Base-by-base conservation (phyloP, 768 basidiomycete species). In the Gymnopilus dilepis region DNA sequence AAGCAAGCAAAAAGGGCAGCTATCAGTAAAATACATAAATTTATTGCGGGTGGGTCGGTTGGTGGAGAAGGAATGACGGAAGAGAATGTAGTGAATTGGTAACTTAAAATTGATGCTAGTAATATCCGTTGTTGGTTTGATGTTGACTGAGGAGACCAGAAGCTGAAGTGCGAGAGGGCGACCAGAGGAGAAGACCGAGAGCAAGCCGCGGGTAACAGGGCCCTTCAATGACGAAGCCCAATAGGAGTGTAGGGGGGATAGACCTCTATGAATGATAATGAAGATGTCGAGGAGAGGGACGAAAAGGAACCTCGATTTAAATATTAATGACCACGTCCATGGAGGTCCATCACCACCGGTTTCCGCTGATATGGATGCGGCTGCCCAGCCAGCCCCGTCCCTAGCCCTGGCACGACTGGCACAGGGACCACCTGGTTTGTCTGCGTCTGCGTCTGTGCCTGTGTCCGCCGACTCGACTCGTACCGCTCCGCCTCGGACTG, bases 401-500 rank as follows among this genome's bases (percentile, higher is more conserved):
- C 34, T 37, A 12, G 6, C 33, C 6, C 33, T 34, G 34, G 3
- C 34, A 37, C 34, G n/a, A n/a, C n/a, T n/a, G n/a, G n/a, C n/a
- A n/a, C n/a, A n/a, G n/a, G n/a, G n/a, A n/a, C n/a, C n/a, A n/a
- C n/a, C n/a, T n/a, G n/a, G n/a, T n/a, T n/a, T n/a, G n/a, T n/a
- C n/a, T n/a, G n/a, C n/a, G n/a, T 22, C 31, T 60, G 22, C 19
- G n/a, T 47, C 34, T 28, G 66, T 26, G 67, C 60, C 31, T 58
- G 69, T 64, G 51, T 68, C 67, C 61, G 70, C 67, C 64, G 61
- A 57, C 64, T 63, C 21, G 70, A 70, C 56, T 77, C 77, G 60
- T 75, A 78, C 56, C 76, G 77, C 64, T 85, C 84, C 22, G 72
- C 70, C 66, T 90, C 87, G 9, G 86, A 88, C 59, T 84, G 77